Base-by-base conservation (phyloP, 1,284 basidiomycete species). In the Thecaphora thlaspeos region DNA sequence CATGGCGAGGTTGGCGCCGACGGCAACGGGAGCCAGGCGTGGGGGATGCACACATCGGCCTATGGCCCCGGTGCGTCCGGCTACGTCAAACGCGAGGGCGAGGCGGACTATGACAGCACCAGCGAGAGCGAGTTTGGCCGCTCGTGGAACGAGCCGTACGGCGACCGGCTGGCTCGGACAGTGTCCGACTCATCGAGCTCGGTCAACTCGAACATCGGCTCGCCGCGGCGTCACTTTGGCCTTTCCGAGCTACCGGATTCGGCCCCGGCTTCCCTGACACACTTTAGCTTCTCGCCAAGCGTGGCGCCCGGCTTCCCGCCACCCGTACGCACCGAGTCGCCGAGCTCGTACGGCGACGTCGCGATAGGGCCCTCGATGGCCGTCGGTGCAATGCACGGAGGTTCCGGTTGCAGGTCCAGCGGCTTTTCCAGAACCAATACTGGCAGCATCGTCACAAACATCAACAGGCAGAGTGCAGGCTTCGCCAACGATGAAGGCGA, bases 401-500 rank as follows among this genome's bases (percentile, higher is more conserved):
- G 26, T 5, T 28, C 26, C 11, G 26, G 7, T 5, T 7, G 26
- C 11, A 59, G 59, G 37, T 64, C 61, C 39, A 64, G 61, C 41
- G 61, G 61, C 12, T 64, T 64, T 43, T 53, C 61, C 2, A 46
- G 61, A n/a, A 64, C 56, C 45, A 64, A 55, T 42, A 67, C 57
- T 37, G 61, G 64, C 9, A 47, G 56, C 1, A 70, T 72, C 45
- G 55, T 70, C 15, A 72, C 70, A 30, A 51, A 62, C 41, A 55
- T 71, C 32, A 59, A 66, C 32, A 62, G 61, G 11, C 40, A 46
- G 24, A 48, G 22, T 24, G 42, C 47, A 1, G 34, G 49, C 0
- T 68, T 46, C 37, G 51, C 58, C 18, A 46, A 52, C 28, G 70
- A 70, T 24, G 70, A 72, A 30, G 70, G 61, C 22, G 70, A 72